These are phyloP conservation scores for Coffea canephora DNA, from an alignment of 257 asterid genomes.

Conservation along the genomic window DNA sequence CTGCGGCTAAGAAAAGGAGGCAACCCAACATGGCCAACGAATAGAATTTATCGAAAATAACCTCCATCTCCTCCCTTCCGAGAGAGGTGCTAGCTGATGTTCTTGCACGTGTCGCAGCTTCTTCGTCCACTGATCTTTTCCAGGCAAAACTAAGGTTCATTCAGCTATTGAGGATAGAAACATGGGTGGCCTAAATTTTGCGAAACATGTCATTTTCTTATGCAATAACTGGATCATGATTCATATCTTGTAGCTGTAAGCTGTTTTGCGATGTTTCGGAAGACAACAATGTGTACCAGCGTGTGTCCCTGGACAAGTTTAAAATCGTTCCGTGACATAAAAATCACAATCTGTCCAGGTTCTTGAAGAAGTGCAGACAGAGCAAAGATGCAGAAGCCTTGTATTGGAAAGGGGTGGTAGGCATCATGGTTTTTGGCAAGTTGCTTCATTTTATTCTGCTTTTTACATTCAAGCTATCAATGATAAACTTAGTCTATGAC, in stretches of 20 bases:
- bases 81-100: conserved; percentile 15
- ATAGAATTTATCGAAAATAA: neutral
- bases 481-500: neutral
- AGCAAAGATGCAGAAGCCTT: conserved; percentile 20
- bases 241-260: conserved; percentile 26
- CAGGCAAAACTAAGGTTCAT: conserved; percentile 20
- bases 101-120: conserved; percentile 21
- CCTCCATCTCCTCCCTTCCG: neutral
- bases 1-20: neutral
- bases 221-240: too few species aligned
- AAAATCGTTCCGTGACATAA: conserved; percentile 20
- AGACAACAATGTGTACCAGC: conserved; percentile 14
- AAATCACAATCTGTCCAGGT: neutral
- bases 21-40: neutral
- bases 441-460: neutral
- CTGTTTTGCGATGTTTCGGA: conserved; percentile 7
- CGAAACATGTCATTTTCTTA: neutral
- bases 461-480: neutral
- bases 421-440: neutral
- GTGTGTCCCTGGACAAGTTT: conserved; percentile 18
- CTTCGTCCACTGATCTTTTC: conserved; percentile 17
- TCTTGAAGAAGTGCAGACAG: conserved; percentile 19
- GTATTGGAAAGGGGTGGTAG: conserved; percentile 34
- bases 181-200: too few species aligned
- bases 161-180: neutral